Conservation (phyloP, 768 basidiomycete genomes). For the Mycena latifolia region DNA sequence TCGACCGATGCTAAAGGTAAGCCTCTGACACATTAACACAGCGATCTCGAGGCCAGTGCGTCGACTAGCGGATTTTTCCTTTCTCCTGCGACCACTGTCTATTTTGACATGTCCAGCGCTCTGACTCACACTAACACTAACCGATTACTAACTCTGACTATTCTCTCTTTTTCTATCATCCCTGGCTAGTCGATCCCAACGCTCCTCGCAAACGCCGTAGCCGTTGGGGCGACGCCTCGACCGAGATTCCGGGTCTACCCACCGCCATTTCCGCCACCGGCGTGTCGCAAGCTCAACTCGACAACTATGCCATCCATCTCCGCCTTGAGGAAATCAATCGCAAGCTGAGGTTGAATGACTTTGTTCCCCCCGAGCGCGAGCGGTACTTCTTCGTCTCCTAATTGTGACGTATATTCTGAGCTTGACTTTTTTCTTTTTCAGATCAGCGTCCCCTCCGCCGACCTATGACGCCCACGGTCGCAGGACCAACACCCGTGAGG, state of each 20-base stretch:
- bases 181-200: constrained; percentile 78
- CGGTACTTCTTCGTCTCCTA: constrained; percentile 61
- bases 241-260: constrained; percentile 92
- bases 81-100: constrained; percentile 39
- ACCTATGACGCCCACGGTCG: constrained; percentile 98
- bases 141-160: constrained; percentile 55
- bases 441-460: constrained; percentile 96
- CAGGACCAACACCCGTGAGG: constrained; percentile 97
- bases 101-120: constrained; percentile 53
- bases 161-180: constrained; percentile 23
- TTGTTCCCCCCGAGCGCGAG: constrained; percentile 95
- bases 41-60: constrained; percentile 53
- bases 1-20: constrained; percentile 79
- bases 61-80: constrained; percentile 44
- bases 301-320: constrained; percentile 97
- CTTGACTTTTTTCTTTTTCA: constrained; percentile 47
- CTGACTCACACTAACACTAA: constrained; percentile 67
- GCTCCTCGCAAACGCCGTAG: constrained; percentile 95
- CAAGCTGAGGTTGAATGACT: constrained; percentile 93
- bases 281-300: constrained; percentile 95
- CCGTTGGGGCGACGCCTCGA: constrained; percentile 96
- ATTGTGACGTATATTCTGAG: not conserved
- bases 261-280: constrained; percentile 95
- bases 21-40: constrained; percentile 52
- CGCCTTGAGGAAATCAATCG: constrained; percentile 98